These are phyloP conservation scores for Microcos paniculata DNA, from an alignment of 345 rosid species.

Conservation along the genomic window DNA sequence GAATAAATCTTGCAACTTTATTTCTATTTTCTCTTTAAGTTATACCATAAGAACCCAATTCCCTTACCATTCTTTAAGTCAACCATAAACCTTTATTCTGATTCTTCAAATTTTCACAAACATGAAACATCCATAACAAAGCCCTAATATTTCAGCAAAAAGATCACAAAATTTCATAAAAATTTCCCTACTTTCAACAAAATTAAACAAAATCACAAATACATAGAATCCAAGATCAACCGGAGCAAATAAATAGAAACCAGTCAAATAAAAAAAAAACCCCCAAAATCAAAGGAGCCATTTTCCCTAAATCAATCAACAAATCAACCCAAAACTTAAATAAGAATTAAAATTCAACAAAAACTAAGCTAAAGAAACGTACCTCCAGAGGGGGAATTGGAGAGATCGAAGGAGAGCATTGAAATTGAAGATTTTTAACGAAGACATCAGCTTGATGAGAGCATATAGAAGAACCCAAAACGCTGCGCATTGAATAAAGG, in stretches of 20 bases:
- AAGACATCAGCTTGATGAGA: constrained; percentile 43
- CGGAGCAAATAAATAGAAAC: background rate
- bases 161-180: background rate
- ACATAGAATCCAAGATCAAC: constrained; percentile 8
- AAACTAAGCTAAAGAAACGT: constrained; percentile 3
- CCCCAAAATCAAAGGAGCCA: constrained; percentile 6
- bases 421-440: constrained; percentile 39
- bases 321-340: background rate
- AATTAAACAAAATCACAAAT: background rate
- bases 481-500: constrained; percentile 29
- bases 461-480: constrained; percentile 43
- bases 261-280: constrained; percentile 1
- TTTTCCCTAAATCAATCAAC: background rate
- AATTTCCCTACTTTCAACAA: background rate
- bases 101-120: constrained; percentile 5
- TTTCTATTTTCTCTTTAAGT: background rate
- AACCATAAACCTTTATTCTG: constrained; percentile 13
- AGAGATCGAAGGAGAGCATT: constrained; percentile 56
- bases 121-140: constrained; percentile 15
- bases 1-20: constrained; percentile 6
- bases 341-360: background rate
- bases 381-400: constrained; percentile 67
- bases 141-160: constrained; percentile 1
- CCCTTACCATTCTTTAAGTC: constrained; percentile 3
- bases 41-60: background rate